Conservation (phyloP, 2,329 filamentous ascomycete genomes). For the Sarocladiaceae sp. region DNA sequence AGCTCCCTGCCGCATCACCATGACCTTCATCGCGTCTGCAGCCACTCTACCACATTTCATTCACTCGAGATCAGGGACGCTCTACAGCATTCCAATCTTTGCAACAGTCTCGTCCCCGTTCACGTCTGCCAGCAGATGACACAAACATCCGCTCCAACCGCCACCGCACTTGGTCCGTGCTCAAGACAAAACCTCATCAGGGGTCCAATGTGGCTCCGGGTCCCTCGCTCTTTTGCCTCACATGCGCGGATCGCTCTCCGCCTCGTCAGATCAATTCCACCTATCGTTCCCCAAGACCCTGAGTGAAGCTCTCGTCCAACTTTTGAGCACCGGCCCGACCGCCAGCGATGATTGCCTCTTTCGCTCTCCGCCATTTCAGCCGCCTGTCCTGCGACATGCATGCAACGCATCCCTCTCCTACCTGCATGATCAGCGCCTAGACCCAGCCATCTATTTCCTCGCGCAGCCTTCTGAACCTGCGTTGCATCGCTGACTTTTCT, state of each 20-base stretch:
- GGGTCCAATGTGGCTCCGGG: too few species aligned
- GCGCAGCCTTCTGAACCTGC: not conserved
- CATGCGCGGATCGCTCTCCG: not conserved
- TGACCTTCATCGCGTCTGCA: too few species aligned
- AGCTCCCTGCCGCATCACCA: too few species aligned
- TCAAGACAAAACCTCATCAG: not conserved
- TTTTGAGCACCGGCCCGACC: not conserved
- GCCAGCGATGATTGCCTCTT: not conserved
- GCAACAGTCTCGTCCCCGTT: not conserved
- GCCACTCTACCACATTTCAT: too few species aligned
- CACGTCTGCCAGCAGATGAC: not conserved
- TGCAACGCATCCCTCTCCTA: constrained; percentile 1
- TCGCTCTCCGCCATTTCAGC: constrained; percentile 9
- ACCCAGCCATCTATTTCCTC: constrained; percentile 5
- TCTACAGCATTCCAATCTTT: not conserved
- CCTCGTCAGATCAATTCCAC: not conserved
- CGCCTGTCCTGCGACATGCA: not conserved
- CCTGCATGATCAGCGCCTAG: constrained; percentile 8
- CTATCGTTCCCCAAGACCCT: not conserved
- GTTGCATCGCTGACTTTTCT: not conserved
- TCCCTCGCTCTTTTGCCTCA: not conserved
- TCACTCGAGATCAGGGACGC: not conserved
- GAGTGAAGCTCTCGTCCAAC: not conserved
- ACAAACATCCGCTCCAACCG: constrained; percentile 1
- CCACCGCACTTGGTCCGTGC: constrained; percentile 1